Evolutionary conservation across 2,329 filamentous ascomycete genomes (phyloP).

Genomic region (Sordariomycetes sp.): DNA sequence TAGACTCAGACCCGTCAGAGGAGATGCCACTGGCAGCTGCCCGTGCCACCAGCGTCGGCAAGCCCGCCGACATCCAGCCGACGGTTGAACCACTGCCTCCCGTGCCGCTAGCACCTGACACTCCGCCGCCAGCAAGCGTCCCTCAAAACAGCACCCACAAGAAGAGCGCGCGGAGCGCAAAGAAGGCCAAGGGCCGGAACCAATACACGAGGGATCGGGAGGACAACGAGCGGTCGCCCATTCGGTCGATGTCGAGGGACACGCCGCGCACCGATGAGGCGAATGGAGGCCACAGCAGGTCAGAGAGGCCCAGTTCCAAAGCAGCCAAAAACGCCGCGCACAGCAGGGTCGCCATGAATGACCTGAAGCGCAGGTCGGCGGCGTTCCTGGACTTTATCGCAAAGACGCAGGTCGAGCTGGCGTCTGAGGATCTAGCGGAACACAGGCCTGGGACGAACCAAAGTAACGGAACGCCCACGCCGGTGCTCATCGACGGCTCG

Average conservation of each 20-base stretch:
- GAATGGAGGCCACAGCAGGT: constrained; percentile 6
- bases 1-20: constrained; percentile 62
- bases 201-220: constrained; percentile 74
- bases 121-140: constrained; percentile 24
- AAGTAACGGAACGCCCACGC: neutral
- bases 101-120: constrained; percentile 30
- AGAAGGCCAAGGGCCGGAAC: constrained; percentile 61
- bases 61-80: constrained; percentile 12
- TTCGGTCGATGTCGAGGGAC: constrained; percentile 23
- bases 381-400: constrained; percentile 84
- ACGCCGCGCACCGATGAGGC: constrained; percentile 16
- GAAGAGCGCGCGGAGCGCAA: constrained; percentile 45
- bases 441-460: neutral
- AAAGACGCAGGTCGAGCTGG: constrained; percentile 77
- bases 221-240: constrained; percentile 42
- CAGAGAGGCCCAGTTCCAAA: constrained; percentile 24
- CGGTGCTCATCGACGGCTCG: constrained; percentile 6
- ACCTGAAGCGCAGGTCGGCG: constrained; percentile 74
- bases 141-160: constrained; percentile 37
- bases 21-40: constrained; percentile 43
- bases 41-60: constrained; percentile 11
- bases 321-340: constrained; percentile 35
- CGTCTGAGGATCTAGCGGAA: constrained; percentile 39
- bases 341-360: constrained; percentile 69
- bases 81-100: constrained; percentile 21